A percentile compares a stretch with the other conserved stretches of the same genome.
phyloP scores from a whole-genome alignment of 164 flowering plant genomes.

The Warburgia ugandensis region DNA sequence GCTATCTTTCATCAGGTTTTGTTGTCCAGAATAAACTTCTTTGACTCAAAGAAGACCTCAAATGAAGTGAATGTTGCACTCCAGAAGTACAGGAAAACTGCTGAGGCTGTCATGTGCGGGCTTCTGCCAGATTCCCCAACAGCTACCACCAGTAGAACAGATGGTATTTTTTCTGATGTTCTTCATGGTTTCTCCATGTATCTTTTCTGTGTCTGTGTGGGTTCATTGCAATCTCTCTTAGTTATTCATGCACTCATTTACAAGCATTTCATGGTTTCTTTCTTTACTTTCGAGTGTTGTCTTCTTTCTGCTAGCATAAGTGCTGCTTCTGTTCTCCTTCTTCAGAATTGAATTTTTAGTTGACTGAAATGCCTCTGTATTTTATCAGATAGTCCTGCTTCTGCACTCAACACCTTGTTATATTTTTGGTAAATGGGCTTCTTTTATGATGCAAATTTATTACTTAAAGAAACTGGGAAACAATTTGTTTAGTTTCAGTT shows the following conservation, averaged over 20 bases:
- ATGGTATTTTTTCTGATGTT: conserved; percentile 33
- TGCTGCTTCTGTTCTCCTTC: not conserved
- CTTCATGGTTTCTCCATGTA: not conserved
- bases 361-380: not conserved
- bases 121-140: conserved; percentile 88
- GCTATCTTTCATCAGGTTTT: conserved; percentile 56
- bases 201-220: not conserved
- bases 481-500: not conserved
- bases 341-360: not conserved
- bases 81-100: conserved; percentile 60
- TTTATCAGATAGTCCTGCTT: not conserved
- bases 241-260: not conserved
- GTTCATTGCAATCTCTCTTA: not conserved
- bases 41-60: conserved; percentile 37
- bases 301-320: not conserved
- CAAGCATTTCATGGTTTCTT: not conserved
- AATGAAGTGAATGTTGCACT: conserved; percentile 33
- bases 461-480: not conserved
- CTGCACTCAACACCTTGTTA: not conserved
- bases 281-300: not conserved
- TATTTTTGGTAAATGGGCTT: not conserved
- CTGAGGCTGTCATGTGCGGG: conserved; percentile 91
- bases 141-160: conserved; percentile 81
- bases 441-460: not conserved
- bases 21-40: conserved; percentile 67